Base-by-base conservation (phyloP, 139 green algal genomes). In the Eudorina sp. region DNA sequence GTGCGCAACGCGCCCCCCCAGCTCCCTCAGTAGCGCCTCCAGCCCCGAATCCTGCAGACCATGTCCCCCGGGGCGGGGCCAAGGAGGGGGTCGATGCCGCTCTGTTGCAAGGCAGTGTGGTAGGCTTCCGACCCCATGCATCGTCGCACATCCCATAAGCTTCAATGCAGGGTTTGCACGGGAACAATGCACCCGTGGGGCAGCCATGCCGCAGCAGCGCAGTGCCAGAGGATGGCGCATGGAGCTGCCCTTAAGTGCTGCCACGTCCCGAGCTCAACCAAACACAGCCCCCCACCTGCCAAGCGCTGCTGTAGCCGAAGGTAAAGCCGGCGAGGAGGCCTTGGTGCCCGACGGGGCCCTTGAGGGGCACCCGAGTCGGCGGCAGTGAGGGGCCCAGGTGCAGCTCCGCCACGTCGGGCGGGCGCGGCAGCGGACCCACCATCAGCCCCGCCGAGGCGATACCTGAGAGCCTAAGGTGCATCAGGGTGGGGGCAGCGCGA, bases 241-340 rank as follows among this genome's bases (percentile, higher is more conserved):
- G n/a, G n/a, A n/a, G n/a, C n/a, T n/a, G n/a, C n/a, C n/a, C n/a
- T n/a, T n/a, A n/a, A n/a, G n/a, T n/a, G n/a, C n/a, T n/a, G n/a
- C n/a, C n/a, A n/a, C n/a, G n/a, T n/a, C n/a, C n/a, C n/a, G n/a
- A n/a, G n/a, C n/a, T n/a, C n/a, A n/a, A n/a, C n/a, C n/a, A n/a
- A n/a, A n/a, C n/a, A n/a, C n/a, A n/a, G n/a, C n/a, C n/a, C n/a
- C 45, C 29, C 29, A 86, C 79, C 81, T 40, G 43, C 81, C 81
- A 87, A 3, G 11, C 14, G 9, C 13, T 25, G 43, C 81, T 78
- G 45, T n/a, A 68, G 4, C 45, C 81, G 11, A 87, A 78, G 31
- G 31, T 53, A 8, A 87, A 34, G 2, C 66, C 60, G 2, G 31
- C 18, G 19, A 87, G 46, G 23, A 78, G 41, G 27, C 55, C 38